Base-by-base conservation (phyloP, 2,329 filamentous ascomycete genomes). In the Nemania abortiva region DNA sequence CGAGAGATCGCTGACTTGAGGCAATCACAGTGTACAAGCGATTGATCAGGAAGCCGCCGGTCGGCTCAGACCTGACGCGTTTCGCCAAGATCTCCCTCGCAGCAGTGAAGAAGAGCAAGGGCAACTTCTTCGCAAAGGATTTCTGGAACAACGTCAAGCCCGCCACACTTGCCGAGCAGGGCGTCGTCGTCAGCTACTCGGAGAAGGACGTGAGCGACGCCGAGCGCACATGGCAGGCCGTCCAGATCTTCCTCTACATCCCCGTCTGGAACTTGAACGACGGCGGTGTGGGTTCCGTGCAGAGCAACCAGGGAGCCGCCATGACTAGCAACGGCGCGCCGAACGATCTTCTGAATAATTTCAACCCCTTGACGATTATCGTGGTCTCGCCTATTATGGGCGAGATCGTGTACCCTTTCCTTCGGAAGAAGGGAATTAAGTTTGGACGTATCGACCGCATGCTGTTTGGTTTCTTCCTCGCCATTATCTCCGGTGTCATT, bases 141-240 rank as follows among this genome's bases (percentile, higher is more conserved):
- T 86, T 91, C 76, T 91, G 89, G 89, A 81, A 90, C 27, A 81
- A 82, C 20, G 86, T 87, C 34, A 87, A 86, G 81, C 90, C 90
- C 6, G 86, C 84, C 56, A 79, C 81, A 11, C 82, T 89, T 4
- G 81, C 81, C 1, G 82, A 72, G 75, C 79, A 74, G 79, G 83
- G 74, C 82, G 68, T 70, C 0, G 84, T 82, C 79, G 90, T 91
- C 82, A 84, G 82, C 18, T 91, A 90, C 72, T 88, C 89, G 52
- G 89, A 91, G 73, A 86, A 86, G 42, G 90, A 89, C 83, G 90
- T 93, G 59, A 88, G 89, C 74, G 89, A 92, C 73, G 86, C 90
- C 15, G 83, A 83, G 63, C 88, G 90, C 76, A 84, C 82, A 0
- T 80, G 80, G 75, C 73, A 79, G 29, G 82, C 82, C 6, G 80